phyloP scores from a whole-genome alignment of 2,329 filamentous ascomycete genomes.

The Phyllosticta ampelicida region DNA sequence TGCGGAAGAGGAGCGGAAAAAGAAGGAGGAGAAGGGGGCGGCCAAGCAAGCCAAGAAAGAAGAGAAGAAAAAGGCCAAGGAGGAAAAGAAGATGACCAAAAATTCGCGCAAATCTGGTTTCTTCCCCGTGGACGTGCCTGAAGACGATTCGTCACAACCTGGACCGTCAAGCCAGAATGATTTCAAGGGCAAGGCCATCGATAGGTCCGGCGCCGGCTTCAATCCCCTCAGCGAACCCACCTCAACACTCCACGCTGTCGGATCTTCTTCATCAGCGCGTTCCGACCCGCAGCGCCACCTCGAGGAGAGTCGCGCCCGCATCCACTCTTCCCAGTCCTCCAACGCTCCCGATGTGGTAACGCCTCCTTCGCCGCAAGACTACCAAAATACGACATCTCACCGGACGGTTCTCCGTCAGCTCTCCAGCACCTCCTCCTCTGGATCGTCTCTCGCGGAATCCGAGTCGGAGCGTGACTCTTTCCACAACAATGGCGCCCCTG shows the following conservation, averaged over 20 bases:
- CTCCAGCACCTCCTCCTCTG: constrained; percentile 75
- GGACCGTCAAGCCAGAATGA: constrained; percentile 43
- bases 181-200: constrained; percentile 39
- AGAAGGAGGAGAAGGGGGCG: constrained; percentile 69
- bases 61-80: constrained; percentile 62
- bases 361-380: constrained; percentile 34
- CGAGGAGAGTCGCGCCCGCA: constrained; percentile 34
- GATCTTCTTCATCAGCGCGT: constrained; percentile 18
- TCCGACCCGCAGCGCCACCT: constrained; percentile 34
- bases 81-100: constrained; percentile 56
- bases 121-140: constrained; percentile 22
- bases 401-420: constrained; percentile 69
- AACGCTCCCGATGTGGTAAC: constrained; percentile 17
- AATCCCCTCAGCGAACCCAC: constrained; percentile 34
- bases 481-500: constrained; percentile 17
- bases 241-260: constrained; percentile 27
- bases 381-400: constrained; percentile 26
- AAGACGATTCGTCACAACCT: constrained; percentile 25
- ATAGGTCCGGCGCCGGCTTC: constrained; percentile 31
- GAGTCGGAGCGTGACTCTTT: constrained; percentile 23
- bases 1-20: constrained; percentile 84
- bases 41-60: constrained; percentile 75
- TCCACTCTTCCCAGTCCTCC: constrained; percentile 13
- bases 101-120: constrained; percentile 53
- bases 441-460: constrained; percentile 54